phyloP scores from a whole-genome alignment of 2,329 filamentous ascomycete genomes.

The Aaosphaeria arxii region DNA sequence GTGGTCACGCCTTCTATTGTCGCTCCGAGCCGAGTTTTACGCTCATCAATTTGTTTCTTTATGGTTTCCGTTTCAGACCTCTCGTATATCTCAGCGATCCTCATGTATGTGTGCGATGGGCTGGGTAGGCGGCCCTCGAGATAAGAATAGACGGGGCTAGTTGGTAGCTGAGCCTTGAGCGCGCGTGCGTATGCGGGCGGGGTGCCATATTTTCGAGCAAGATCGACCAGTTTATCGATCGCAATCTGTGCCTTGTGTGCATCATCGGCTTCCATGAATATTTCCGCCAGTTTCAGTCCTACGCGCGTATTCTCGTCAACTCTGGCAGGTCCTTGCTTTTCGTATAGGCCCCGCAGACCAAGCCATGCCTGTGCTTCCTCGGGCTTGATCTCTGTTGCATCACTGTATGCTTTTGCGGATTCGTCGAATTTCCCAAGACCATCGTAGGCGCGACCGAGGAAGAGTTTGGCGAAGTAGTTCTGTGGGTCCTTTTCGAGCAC shows the following conservation, averaged over 20 bases:
- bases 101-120: slow-evolving; percentile 76
- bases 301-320: slow-evolving; percentile 73
- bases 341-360: slow-evolving; percentile 81
- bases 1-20: slow-evolving; percentile 77
- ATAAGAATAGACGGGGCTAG: slow-evolving; percentile 73
- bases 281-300: slow-evolving; percentile 68
- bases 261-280: slow-evolving; percentile 67
- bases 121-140: slow-evolving; percentile 81
- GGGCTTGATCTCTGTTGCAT: slow-evolving; percentile 69
- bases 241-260: slow-evolving; percentile 58
- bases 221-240: slow-evolving; percentile 76
- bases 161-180: slow-evolving; percentile 73
- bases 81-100: slow-evolving; percentile 79
- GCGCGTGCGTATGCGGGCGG: slow-evolving; percentile 72
- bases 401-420: slow-evolving; percentile 72
- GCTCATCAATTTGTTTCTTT: slow-evolving; percentile 84
- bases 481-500: slow-evolving; percentile 70
- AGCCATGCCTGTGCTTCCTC: slow-evolving; percentile 86
- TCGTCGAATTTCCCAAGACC: slow-evolving; percentile 69
- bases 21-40: slow-evolving; percentile 82
- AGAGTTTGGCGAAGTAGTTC: slow-evolving; percentile 86
- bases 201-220: slow-evolving; percentile 70
- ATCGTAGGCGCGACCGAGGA: slow-evolving; percentile 80
- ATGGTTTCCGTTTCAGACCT: slow-evolving; percentile 83
- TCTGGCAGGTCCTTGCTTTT: slow-evolving; percentile 68